Evolutionary conservation across 768 basidiomycete species (phyloP).

Genomic region (Mycena floridula): DNA sequence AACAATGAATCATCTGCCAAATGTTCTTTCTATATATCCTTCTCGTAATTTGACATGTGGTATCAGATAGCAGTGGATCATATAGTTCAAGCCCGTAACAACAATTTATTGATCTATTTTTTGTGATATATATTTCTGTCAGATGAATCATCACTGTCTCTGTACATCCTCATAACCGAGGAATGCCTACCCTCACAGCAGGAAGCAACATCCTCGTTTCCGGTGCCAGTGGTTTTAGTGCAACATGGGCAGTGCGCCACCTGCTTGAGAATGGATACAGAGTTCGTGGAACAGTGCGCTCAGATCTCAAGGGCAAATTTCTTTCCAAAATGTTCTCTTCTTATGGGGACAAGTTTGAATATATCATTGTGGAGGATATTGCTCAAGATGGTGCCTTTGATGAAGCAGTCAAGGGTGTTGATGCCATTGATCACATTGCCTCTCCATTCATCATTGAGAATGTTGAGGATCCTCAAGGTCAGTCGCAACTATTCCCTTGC

Average conservation of each 20-base stretch:
- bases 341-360: constrained; percentile 22
- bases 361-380: constrained; percentile 22
- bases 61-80: too few relatives aligned
- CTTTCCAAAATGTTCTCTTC: constrained; percentile 26
- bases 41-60: too few relatives aligned
- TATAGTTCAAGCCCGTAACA: too few relatives aligned
- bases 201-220: too few relatives aligned
- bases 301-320: constrained; percentile 31
- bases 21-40: too few relatives aligned
- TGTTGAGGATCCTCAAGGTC: neutral
- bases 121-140: too few relatives aligned
- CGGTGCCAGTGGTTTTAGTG: too few relatives aligned
- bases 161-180: too few relatives aligned
- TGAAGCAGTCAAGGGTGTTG: constrained; percentile 37
- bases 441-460: constrained; percentile 26
- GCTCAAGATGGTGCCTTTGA: constrained; percentile 30
- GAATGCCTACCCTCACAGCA: too few relatives aligned
- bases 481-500: neutral
- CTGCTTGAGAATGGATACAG: constrained; percentile 39
- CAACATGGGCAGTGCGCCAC: constrained; percentile 18
- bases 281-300: constrained; percentile 37
- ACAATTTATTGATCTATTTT: too few relatives aligned
- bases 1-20: too few relatives aligned
- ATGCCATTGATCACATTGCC: constrained; percentile 30
- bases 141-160: too few relatives aligned